These are phyloP conservation scores for Hypoxylon sp. DNA, from an alignment of 2,329 filamentous ascomycete species.

Conservation along the genomic window DNA sequence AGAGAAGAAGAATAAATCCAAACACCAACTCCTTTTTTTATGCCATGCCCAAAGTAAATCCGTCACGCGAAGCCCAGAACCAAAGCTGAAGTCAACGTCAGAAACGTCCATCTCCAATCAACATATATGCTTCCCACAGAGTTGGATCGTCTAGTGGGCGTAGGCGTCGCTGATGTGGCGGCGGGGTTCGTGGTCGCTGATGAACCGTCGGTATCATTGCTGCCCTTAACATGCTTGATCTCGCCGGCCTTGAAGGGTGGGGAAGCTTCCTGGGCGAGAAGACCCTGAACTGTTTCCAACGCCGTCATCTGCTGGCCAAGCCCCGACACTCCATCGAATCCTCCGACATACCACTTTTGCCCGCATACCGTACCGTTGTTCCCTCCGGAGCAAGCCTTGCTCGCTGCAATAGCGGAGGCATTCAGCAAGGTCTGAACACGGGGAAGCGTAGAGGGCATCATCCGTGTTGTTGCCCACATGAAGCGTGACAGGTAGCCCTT, in stretches of 20 bases:
- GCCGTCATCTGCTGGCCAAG: conserved; percentile 75
- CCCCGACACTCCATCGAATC: conserved; percentile 66
- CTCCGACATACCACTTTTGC: conserved; percentile 70
- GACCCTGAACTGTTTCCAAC: conserved; percentile 71
- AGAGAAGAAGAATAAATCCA: conserved; percentile 17
- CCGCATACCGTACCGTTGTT: conserved; percentile 65
- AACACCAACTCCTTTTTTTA: conserved; percentile 33
- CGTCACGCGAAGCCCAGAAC: conserved; percentile 18
- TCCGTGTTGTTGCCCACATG: conserved; percentile 68
- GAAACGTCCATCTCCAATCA: conserved; percentile 12
- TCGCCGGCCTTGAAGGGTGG: conserved; percentile 61
- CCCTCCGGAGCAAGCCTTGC: conserved; percentile 67
- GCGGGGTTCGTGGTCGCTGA: conserved; percentile 15
- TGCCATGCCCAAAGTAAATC: conserved; percentile 19
- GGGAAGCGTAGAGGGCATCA: conserved; percentile 65
- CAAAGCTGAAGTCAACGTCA: conserved; percentile 12
- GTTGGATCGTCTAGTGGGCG: conserved; percentile 11
- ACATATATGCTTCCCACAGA: conserved; percentile 4
- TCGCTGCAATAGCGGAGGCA: conserved; percentile 67
- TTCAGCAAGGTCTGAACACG: conserved; percentile 62
- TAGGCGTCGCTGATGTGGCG: conserved; percentile 12
- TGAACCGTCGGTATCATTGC: neutral
- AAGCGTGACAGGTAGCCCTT: conserved; percentile 76
- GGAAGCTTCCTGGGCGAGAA: conserved; percentile 59
- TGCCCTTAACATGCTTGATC: conserved; percentile 53